Evolutionary conservation across 345 rosid species (phyloP), one percentile per base, ranked within the genome.

Genomic region (thale cress (Arabidopsis thaliana)): DNA sequence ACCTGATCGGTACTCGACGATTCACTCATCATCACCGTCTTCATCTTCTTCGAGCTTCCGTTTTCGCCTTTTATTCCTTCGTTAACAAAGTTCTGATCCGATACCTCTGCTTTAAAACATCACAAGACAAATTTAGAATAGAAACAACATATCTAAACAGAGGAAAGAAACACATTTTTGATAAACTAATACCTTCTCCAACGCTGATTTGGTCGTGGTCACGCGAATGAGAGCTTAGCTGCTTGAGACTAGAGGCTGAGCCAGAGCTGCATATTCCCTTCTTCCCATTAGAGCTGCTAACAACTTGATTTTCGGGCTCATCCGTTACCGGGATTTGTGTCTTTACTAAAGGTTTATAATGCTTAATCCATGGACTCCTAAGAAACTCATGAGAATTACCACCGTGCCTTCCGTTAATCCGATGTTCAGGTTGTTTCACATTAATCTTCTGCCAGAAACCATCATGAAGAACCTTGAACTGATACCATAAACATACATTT

Each of bases 61-160:
- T 75, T 80, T 76, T 70, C 83, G 11, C 59, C 78, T 80, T 81
- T 63, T 10, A 71, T 59, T 52, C 78, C 87, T 74, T 88, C 91
- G 37, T 88, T 89, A 6, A 77, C 84, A 72, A 94, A 94, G 82
- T 94, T 94, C 84, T 94, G 98, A 78, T 86, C 97, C 0, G 96
- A 86, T 67, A 83, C 85, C 82, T 94, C 98, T 89, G 79, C 80
- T 83, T 75, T 23, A 59, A 72, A 34, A 70, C 72, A 49, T 49
- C 11, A 79, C 64, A 14, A 23, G 14, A 11, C 55, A 69, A 62
- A 25, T 2, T 50, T 20, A 24, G 37, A 25, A 41, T 5, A 8
- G 0, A 50, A 42, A 14, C 11, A 56, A 71, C 48, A 56, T 14
- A 14, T 5, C 1, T 36, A 0, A 59, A 41, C 4, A 71, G 42